A percentile compares a stretch with the other conserved stretches of the same genome.
Evolutionary conservation across 2,329 filamentous ascomycete species (phyloP).

Genomic region (Chrysoporthe puriensis): DNA sequence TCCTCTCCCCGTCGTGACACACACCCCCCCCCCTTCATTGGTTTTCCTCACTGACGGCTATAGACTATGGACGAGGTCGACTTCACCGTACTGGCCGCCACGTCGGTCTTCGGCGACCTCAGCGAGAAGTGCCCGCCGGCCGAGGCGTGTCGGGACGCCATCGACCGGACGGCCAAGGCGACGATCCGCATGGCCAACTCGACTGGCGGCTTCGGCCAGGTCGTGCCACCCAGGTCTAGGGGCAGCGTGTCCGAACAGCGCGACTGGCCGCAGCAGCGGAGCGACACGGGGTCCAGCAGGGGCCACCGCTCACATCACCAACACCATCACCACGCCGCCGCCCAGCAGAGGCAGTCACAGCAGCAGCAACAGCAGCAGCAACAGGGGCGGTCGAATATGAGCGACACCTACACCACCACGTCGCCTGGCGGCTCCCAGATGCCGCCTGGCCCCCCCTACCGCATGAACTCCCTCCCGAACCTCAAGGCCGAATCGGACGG

Average conservation of each 20-base stretch:
- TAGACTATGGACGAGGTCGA: slow-evolving; percentile 94
- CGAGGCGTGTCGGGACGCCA: slow-evolving; percentile 91
- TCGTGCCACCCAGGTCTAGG: slow-evolving; percentile 29
- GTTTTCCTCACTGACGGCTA: slow-evolving; percentile 25
- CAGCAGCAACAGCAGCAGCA: slow-evolving; percentile 3
- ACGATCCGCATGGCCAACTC: slow-evolving; percentile 94
- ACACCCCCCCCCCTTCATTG: background rate
- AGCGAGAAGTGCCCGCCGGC: slow-evolving; percentile 95
- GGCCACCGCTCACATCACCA: slow-evolving; percentile 30
- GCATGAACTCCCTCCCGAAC: slow-evolving; percentile 34
- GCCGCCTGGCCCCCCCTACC: slow-evolving; percentile 37
- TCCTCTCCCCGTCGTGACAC: background rate
- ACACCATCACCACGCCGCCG: slow-evolving; percentile 16
- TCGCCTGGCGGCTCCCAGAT: slow-evolving; percentile 48
- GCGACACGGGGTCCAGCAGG: slow-evolving; percentile 34
- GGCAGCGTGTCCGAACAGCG: slow-evolving; percentile 31
- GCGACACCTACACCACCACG: slow-evolving; percentile 41
- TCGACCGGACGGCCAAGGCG: slow-evolving; percentile 91
- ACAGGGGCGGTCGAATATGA: slow-evolving; percentile 22
- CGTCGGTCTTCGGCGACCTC: slow-evolving; percentile 87
- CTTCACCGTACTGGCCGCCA: slow-evolving; percentile 91
- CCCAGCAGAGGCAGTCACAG: slow-evolving; percentile 24
- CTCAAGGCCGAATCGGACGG: slow-evolving; percentile 45
- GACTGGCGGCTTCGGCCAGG: slow-evolving; percentile 76
- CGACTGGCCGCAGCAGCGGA: slow-evolving; percentile 38